Evolutionary conservation across 2,329 filamentous ascomycete species (phyloP).

Genomic region (Hypoxylon sp.): DNA sequence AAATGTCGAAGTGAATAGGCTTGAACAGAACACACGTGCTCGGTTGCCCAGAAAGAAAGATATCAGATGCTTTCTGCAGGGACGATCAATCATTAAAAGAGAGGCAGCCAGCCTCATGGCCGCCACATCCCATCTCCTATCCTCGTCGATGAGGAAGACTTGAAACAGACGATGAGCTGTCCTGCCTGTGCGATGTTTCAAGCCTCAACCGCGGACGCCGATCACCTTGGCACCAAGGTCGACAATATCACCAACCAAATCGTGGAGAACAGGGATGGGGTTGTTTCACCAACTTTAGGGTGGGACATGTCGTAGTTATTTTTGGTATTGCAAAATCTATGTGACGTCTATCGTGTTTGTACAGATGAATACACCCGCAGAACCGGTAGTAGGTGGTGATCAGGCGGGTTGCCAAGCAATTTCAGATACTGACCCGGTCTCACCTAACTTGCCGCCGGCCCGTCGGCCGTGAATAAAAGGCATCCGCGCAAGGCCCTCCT

Average conservation of each 20-base stretch:
- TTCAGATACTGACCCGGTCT: not conserved
- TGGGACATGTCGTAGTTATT: constrained; percentile 15
- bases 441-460: not conserved
- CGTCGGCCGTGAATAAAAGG: constrained; percentile 9
- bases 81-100: constrained; percentile 6
- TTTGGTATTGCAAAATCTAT: constrained; percentile 13
- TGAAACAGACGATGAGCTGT: constrained; percentile 25
- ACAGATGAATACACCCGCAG: no score
- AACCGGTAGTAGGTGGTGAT: constrained; percentile 2
- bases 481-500: no score
- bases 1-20: constrained; percentile 25
- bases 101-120: no score
- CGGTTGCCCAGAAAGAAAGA: constrained; percentile 14
- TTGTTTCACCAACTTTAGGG: constrained; percentile 10
- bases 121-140: constrained; percentile 5
- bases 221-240: constrained; percentile 32
- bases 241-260: constrained; percentile 3
- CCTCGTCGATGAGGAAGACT: constrained; percentile 7
- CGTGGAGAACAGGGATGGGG: constrained; percentile 5
- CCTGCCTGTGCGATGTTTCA: constrained; percentile 27
- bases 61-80: constrained; percentile 7
- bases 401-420: not conserved
- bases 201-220: constrained; percentile 16
- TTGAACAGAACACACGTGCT: constrained; percentile 23
- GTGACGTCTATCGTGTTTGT: not conserved